Percentiles rank a stretch among this genome's conserved stretches.
These are phyloP conservation scores for Colletotrichum liaoningense DNA, from an alignment of 2,329 filamentous ascomycete species.

Conservation along the genomic window DNA sequence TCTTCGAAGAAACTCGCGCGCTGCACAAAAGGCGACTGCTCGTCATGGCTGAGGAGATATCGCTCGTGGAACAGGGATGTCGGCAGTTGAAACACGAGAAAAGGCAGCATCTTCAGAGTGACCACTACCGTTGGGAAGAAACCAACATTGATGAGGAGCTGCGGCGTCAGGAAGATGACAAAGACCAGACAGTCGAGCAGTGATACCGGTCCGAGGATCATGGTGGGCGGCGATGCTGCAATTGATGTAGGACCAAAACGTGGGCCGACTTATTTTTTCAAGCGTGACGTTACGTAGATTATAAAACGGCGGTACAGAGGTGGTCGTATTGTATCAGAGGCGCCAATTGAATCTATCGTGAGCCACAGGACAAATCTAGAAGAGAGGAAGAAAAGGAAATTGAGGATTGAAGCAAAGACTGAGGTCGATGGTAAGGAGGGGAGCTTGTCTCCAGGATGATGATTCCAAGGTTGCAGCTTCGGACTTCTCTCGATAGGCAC, in stretches of 20 bases:
- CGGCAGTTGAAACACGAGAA: constrained; percentile 72
- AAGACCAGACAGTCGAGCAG: constrained; percentile 82
- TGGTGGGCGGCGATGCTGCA: constrained; percentile 48
- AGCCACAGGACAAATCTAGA: not conserved
- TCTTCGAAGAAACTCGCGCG: constrained; percentile 81
- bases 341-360: constrained; percentile 9
- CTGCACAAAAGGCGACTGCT: constrained; percentile 68
- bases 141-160: constrained; percentile 77
- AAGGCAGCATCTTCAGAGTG: constrained; percentile 73
- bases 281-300: not conserved
- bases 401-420: not conserved
- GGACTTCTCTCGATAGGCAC: not conserved
- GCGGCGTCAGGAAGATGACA: constrained; percentile 75
- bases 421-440: not conserved
- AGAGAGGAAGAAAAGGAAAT: not conserved
- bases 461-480: not conserved
- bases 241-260: not conserved
- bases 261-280: not conserved
- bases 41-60: constrained; percentile 55
- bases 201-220: constrained; percentile 81
- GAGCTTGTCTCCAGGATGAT: no score
- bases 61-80: constrained; percentile 68
- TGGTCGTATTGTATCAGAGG: not conserved
- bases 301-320: not conserved
- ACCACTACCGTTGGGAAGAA: constrained; percentile 68